Evolutionary conservation across 306 rosid genomes (phyloP), one percentile per base, ranked within the genome.

Genomic region (Datisca glomerata): DNA sequence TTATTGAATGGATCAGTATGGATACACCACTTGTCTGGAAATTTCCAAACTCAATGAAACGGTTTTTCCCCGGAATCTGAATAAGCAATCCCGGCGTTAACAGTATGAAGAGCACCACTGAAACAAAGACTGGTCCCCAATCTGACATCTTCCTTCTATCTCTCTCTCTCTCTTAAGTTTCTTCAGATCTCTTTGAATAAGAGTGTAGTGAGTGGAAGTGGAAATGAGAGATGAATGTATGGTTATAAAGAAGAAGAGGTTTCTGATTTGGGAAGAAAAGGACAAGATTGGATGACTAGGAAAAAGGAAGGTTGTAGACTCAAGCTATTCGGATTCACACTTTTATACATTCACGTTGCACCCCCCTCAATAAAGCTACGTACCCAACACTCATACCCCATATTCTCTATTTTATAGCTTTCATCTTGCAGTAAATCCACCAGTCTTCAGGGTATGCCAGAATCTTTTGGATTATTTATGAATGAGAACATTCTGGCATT

Each of bases 51-150:
- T 84, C 98, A 0, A 89, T 44, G 3, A 40, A 0, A 11, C 24
- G 76, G 19, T 15, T 18, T 16, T 57, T 75, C 2, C 86, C 98
- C 0, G 95, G 98, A 2, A 89, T 72, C 68, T 89, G 98, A 13
- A 83, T 40, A 29, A 89, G 55, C 28, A 89, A 17, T 0, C 95
- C 98, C 1, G 98, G 98, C 20, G 95, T 84, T 1, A 89, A 60
- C 39, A 89, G 73, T 37, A 89, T 52, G 73, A 84, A 89, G 32
- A 89, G 70, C 28, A 89, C 71, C 59, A 75, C 93, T 1, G 98
- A 82, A 31, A 89, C 66, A 39, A 89, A 89, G 12, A 89, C 86
- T 18, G 98, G 84, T 11, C 98, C 98, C 98, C 98, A 89, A 58
- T 89, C 98, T 7, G 68, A 68, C 98, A 89, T 89, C n/a, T 63